A percentile compares a stretch with the other conserved stretches of the same genome.
phyloP scores from a whole-genome alignment of 371 early-diverging fungal species.

The Zancudomyces culisetae region DNA sequence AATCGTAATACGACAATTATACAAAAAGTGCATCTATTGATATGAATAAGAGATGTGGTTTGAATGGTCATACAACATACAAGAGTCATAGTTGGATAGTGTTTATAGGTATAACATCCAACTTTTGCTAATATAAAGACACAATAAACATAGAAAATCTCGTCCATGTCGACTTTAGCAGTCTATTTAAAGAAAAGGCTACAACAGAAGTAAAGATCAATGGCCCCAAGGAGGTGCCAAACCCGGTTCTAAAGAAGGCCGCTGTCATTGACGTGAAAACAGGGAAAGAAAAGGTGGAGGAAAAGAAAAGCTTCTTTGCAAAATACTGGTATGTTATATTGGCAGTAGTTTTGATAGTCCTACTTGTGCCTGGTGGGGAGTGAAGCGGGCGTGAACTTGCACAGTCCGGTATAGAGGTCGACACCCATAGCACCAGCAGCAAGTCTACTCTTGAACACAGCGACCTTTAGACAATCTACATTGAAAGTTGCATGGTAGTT shows the following conservation, averaged over 20 bases:
- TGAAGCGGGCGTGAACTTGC: conserved; percentile 8
- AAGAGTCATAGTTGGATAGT: too few species aligned
- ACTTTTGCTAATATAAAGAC: too few species aligned
- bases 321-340: conserved; percentile 32
- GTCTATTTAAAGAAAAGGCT: too few species aligned
- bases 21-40: too few species aligned
- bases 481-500: conserved; percentile 37
- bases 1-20: too few species aligned
- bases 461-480: conserved; percentile 46
- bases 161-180: too few species aligned
- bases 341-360: conserved; percentile 19
- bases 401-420: conserved; percentile 37
- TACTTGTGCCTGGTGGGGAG: conserved; percentile 17
- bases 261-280: conserved; percentile 13
- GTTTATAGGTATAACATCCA: too few species aligned
- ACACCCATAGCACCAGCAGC: conserved; percentile 39
- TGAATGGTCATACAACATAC: too few species aligned
- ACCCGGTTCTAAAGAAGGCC: conserved; percentile 12
- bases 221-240: too few species aligned
- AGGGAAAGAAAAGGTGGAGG: conserved; percentile 21
- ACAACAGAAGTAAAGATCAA: too few species aligned
- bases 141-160: too few species aligned
- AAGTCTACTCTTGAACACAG: conserved; percentile 49
- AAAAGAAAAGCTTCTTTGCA: conserved; percentile 23
- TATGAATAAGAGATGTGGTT: too few species aligned